phyloP scores from a whole-genome alignment of 1,139 yeast species.

The Nadsonia commutata region DNA sequence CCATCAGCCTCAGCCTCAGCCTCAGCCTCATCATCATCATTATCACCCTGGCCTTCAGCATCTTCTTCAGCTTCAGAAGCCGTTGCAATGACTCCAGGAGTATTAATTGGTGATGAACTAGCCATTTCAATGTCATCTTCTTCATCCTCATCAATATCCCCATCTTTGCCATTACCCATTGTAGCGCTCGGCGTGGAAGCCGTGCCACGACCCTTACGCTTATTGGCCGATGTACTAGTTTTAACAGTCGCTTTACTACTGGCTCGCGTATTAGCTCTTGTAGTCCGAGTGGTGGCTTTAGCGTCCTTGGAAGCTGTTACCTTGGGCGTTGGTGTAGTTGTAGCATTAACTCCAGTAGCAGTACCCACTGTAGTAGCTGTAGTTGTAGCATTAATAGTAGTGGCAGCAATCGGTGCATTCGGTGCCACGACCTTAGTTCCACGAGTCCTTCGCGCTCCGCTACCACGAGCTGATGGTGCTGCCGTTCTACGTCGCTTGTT shows the following conservation, averaged over 20 bases:
- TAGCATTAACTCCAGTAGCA: not conserved
- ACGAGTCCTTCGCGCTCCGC: too few species aligned
- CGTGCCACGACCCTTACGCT: not conserved
- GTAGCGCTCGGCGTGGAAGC: too few species aligned
- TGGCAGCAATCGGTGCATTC: conserved; percentile 6
- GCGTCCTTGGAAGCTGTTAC: too few species aligned
- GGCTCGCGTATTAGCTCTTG: not conserved
- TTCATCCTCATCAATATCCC: conserved; percentile 6
- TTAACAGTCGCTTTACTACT: not conserved
- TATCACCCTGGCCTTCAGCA: too few species aligned
- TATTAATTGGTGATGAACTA: too few species aligned
- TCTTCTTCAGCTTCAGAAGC: too few species aligned
- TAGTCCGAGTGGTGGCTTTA: not conserved
- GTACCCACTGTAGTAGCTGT: not conserved
- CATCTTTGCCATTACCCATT: not conserved
- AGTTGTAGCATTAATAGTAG: not conserved
- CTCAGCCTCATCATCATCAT: conserved; percentile 2
- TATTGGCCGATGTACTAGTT: not conserved
- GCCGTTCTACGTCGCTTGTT: too few species aligned
- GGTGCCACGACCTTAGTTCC: too few species aligned
- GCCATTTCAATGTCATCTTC: conserved; percentile 3
- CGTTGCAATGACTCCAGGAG: too few species aligned
- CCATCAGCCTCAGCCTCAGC: not conserved
- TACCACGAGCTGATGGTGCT: too few species aligned
- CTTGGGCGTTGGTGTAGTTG: not conserved